phyloP scores from a whole-genome alignment of 2,329 filamentous ascomycete genomes.

The Dothistroma pini region DNA sequence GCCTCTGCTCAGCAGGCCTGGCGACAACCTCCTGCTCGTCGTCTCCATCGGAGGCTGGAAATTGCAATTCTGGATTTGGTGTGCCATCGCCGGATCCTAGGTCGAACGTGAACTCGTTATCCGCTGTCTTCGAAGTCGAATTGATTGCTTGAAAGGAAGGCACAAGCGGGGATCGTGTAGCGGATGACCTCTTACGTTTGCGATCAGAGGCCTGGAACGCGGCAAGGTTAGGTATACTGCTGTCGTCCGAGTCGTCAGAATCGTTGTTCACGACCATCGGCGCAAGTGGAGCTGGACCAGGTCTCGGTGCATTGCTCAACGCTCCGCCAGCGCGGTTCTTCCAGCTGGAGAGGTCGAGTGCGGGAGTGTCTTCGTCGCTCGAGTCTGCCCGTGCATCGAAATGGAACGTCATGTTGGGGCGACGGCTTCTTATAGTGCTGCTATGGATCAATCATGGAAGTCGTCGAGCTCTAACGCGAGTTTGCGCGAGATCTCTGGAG shows the following conservation, averaged over 20 bases:
- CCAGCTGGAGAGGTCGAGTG: conserved; percentile 29
- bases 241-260: conserved; percentile 9
- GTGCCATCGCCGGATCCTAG: conserved; percentile 10
- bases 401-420: conserved; percentile 26
- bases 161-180: conserved; percentile 4
- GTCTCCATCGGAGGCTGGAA: not conserved
- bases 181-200: conserved; percentile 12
- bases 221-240: conserved; percentile 10
- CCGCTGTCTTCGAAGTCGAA: conserved; percentile 3
- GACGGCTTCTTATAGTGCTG: not conserved
- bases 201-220: conserved; percentile 8
- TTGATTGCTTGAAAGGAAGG: conserved; percentile 22
- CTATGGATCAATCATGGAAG: not conserved
- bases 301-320: not conserved
- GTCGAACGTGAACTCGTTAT: conserved; percentile 10
- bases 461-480: not conserved
- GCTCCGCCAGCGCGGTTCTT: conserved; percentile 19
- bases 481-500: not conserved
- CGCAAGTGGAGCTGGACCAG: conserved; percentile 20
- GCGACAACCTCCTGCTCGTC: conserved; percentile 5
- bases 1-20: not conserved
- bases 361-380: conserved; percentile 25
- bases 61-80: not conserved
- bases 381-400: conserved; percentile 27
- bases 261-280: conserved; percentile 17